Conservation (phyloP, 1,284 basidiomycete species). For the Vanrija sp. region DNA sequence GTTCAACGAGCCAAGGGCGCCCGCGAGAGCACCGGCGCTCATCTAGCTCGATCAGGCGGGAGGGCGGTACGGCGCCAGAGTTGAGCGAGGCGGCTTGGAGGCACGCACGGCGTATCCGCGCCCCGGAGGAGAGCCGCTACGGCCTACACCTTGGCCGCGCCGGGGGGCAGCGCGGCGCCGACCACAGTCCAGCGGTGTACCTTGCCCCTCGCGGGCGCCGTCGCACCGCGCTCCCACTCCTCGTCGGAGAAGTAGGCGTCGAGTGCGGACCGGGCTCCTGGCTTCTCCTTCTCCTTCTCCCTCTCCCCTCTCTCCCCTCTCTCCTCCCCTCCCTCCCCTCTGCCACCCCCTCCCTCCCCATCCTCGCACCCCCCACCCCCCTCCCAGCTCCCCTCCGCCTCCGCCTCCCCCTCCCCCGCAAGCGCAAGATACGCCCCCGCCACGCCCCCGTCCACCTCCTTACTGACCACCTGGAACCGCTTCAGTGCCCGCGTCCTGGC, state of each 20-base stretch:
- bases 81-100: too few species aligned
- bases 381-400: background rate
- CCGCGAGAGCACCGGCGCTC: too few species aligned
- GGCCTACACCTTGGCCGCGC: too few species aligned
- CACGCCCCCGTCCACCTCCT: slow-evolving; percentile 30
- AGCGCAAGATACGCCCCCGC: slow-evolving; percentile 30
- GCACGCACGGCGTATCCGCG: too few species aligned
- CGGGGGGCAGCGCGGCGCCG: slow-evolving; percentile 3
- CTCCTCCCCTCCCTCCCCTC: slow-evolving; percentile 14
- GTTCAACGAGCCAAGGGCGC: too few species aligned
- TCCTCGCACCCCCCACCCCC: background rate
- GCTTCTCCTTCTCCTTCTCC: slow-evolving; percentile 21
- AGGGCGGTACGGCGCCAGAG: too few species aligned
- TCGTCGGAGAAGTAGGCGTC: slow-evolving; percentile 35
- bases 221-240: slow-evolving; percentile 28
- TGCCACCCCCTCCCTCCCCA: slow-evolving; percentile 10
- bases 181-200: slow-evolving; percentile 28
- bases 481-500: slow-evolving; percentile 27
- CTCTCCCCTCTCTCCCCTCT: background rate
- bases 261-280: slow-evolving; percentile 5
- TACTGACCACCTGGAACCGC: slow-evolving; percentile 43
- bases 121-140: too few species aligned
- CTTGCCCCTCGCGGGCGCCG: slow-evolving; percentile 8
- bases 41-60: too few species aligned
- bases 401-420: slow-evolving; percentile 6